Evolutionary conservation across 169 alveolate species (phyloP).

Genomic region (Plasmodium relictum): DNA sequence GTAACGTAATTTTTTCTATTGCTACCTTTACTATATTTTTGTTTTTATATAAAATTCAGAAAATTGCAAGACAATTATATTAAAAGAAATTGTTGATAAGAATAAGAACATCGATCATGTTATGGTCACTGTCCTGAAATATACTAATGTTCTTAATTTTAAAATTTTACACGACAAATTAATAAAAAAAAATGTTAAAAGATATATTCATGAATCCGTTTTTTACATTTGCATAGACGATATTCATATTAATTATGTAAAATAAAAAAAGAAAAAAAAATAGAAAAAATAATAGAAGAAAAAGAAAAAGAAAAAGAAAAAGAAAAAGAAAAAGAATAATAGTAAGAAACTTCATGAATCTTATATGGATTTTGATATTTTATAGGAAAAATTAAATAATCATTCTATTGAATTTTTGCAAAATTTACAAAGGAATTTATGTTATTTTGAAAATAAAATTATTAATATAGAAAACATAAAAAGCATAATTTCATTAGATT

Average conservation of each 20-base stretch:
- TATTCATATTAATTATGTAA: conserved; percentile 66
- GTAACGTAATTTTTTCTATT: not conserved
- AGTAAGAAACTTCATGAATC: not conserved
- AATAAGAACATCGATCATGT: conserved; percentile 44
- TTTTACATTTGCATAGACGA: conserved; percentile 70
- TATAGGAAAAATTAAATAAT: conserved; percentile 48
- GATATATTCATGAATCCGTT: conserved; percentile 42
- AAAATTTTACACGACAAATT: conserved; percentile 48
- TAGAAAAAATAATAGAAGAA: too few relatives aligned
- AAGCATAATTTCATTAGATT: conserved; percentile 50
- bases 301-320: not conserved
- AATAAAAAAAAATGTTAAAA: conserved; percentile 59
- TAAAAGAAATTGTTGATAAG: conserved; percentile 41
- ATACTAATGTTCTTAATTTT: conserved; percentile 52
- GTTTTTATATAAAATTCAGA: conserved; percentile 26
- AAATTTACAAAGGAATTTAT: conserved; percentile 69
- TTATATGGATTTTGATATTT: not conserved
- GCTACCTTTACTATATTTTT: not conserved
- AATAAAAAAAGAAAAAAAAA: not conserved
- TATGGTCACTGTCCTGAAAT: conserved; percentile 22
- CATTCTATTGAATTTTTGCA: conserved; percentile 59
- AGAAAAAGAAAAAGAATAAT: not conserved
- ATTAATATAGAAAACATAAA: conserved; percentile 64
- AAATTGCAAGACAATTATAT: conserved; percentile 61
- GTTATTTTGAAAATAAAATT: conserved; percentile 54